A percentile compares a stretch with the other conserved stretches of the same genome.
phyloP scores from a whole-genome alignment of 2,329 filamentous ascomycete species.

The Bipolaris oryzae region DNA sequence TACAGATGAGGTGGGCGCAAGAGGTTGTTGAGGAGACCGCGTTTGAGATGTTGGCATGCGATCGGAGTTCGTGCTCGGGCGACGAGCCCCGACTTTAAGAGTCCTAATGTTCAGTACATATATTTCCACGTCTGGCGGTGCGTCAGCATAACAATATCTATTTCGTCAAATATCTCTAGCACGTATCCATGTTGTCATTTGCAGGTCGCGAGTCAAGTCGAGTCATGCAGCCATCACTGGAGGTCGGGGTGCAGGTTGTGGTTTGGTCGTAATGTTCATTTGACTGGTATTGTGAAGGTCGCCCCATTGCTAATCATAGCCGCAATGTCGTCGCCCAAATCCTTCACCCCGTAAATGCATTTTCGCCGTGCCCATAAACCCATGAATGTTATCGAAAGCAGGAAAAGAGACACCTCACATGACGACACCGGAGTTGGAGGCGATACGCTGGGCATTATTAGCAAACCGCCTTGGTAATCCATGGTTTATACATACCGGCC shows the following conservation, averaged over 20 bases:
- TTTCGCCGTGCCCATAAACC: slow-evolving; percentile 49
- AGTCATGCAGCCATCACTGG: slow-evolving; percentile 9
- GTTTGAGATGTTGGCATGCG: slow-evolving; percentile 30
- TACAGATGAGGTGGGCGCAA: slow-evolving; percentile 39
- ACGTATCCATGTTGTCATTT: background rate
- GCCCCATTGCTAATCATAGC: slow-evolving; percentile 44
- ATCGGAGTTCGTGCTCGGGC: slow-evolving; percentile 29
- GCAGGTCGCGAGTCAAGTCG: background rate
- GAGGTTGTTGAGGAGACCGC: slow-evolving; percentile 30
- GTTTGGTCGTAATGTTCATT: slow-evolving; percentile 41
- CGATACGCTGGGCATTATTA: slow-evolving; percentile 78
- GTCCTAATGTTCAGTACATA: slow-evolving; percentile 6
- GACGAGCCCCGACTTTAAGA: slow-evolving; percentile 10
- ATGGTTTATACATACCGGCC: slow-evolving; percentile 74
- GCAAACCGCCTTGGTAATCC: slow-evolving; percentile 8
- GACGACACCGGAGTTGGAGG: slow-evolving; percentile 99
- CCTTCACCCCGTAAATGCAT: slow-evolving; percentile 49
- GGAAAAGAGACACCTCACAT: slow-evolving; percentile 73
- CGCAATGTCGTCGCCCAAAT: slow-evolving; percentile 44
- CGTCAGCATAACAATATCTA: background rate
- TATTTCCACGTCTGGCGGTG: background rate
- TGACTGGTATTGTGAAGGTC: slow-evolving; percentile 44
- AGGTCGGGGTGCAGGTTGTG: slow-evolving; percentile 3
- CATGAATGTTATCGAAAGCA: slow-evolving; percentile 48
- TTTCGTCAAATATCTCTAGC: background rate